Conservation (phyloP, 192 early-diverging fungal genomes). For the Podochytrium sp. region DNA sequence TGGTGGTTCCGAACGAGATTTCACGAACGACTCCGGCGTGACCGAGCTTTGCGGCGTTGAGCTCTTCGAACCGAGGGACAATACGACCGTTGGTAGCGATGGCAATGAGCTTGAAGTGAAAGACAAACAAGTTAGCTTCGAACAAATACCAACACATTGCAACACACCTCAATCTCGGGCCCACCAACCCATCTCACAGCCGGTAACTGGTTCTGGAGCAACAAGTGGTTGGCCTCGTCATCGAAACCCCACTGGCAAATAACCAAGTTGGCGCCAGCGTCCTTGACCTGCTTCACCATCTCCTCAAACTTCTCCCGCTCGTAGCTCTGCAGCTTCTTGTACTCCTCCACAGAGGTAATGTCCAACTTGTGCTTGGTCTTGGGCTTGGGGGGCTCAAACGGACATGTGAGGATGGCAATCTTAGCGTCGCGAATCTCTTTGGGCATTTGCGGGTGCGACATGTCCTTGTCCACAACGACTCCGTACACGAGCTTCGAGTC, state of each 20-base stretch:
- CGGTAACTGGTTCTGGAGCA: conserved; percentile 96
- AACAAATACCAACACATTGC: background rate
- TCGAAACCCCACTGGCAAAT: conserved; percentile 99
- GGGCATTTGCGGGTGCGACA: conserved; percentile 99
- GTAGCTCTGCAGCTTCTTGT: conserved; percentile 93
- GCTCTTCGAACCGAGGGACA: conserved; percentile 99
- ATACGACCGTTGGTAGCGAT: conserved; percentile 99
- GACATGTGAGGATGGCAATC: conserved; percentile 98
- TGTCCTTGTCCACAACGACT: conserved; percentile 99
- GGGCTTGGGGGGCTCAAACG: conserved; percentile 99
- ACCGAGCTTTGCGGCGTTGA: conserved; percentile 87
- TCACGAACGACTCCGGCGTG: conserved; percentile 93
- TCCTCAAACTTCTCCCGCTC: conserved; percentile 95
- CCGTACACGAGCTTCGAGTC: conserved; percentile 95
- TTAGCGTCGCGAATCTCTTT: conserved; percentile 93
- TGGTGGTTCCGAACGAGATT: conserved; percentile 94
- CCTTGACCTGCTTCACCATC: conserved; percentile 98
- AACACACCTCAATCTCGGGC: conserved; percentile 94
- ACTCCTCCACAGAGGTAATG: conserved; percentile 98
- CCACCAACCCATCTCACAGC: conserved; percentile 99
- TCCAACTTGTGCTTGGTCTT: conserved; percentile 99
- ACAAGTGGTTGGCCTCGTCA: conserved; percentile 99
- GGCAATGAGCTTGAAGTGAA: conserved; percentile 76
- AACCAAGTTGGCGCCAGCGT: conserved; percentile 95
- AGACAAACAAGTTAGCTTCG: background rate